Base-by-base conservation (phyloP, 257 asterid genomes). In the Thymus quinquecostatus region DNA sequence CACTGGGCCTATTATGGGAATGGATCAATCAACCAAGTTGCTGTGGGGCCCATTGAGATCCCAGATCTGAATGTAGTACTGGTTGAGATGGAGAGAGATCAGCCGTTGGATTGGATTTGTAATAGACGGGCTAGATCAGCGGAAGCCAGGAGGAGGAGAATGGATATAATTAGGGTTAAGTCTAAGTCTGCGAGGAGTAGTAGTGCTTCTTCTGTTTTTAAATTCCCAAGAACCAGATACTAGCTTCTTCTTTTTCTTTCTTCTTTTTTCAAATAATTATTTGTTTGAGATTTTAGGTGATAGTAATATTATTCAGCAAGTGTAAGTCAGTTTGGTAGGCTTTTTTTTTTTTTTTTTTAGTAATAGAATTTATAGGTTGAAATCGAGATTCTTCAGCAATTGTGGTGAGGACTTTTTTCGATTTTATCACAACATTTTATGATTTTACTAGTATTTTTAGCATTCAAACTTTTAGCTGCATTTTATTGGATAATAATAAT, bases 91-190 rank as follows among this genome's bases (percentile, higher is more conserved):
- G 79, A 72, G 34, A 54, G 57, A 7, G 50, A 51, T 6, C 84
- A 58, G 71, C 81, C 85, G 64, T 70, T 82, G 78, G 88, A 78
- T 69, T 36, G 21, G 32, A 44, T 68, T 29, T 72, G 4, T 30
- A 81, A 78, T 48, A 69, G 67, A 57, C 83, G 82, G 72, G 80
- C 88, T 74, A 78, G 56, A 69, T 77, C 27, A 66, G 95, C 92
- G 29, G 91, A 82, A 63, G 89, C 92, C 1, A 73, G 96, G 81
- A 86, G 83, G 88, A 50, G 61, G 13, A 82, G 96, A 60, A 82
- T 2, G 74, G 86, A 81, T 44, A 71, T 75, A 32, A 85, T 77
- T 29, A 88, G 81, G 80, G 72, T 41, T 4, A 82, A 82, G 63
- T 49, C 49, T 4, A 82, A 82, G 63, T 49, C 49, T 28, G 69